Evolutionary conservation across 2,329 filamentous ascomycete genomes (phyloP).

Genomic region (Ramichloridium luteum): DNA sequence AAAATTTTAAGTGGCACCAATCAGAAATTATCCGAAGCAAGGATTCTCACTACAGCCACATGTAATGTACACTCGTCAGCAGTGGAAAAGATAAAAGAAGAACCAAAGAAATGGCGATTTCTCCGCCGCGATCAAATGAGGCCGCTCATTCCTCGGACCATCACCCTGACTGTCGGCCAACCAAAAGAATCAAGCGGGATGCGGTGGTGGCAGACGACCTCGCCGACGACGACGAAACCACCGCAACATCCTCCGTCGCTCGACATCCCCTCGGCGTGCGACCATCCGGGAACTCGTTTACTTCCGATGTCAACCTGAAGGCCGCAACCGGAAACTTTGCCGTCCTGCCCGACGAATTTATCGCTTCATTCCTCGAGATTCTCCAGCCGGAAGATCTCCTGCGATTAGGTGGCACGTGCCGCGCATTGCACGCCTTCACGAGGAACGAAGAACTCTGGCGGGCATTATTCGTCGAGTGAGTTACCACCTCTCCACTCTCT

Average conservation of each 20-base stretch:
- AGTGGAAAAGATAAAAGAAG: no score
- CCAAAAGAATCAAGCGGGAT: constrained; percentile 13
- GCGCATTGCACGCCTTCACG: constrained; percentile 74
- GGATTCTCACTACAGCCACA: no score
- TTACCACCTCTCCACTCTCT: no score
- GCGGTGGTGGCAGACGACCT: constrained; percentile 7
- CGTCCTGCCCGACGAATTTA: constrained; percentile 65
- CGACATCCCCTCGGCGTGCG: constrained; percentile 74
- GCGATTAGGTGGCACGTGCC: constrained; percentile 64
- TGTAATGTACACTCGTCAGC: no score
- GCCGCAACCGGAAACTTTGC: constrained; percentile 52
- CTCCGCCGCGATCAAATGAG: no score
- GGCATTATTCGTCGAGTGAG: constrained; percentile 70
- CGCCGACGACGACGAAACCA: constrained; percentile 23
- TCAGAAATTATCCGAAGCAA: no score
- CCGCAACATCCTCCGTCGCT: constrained; percentile 51
- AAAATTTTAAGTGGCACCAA: no score
- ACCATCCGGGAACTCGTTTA: constrained; percentile 73
- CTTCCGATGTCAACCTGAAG: constrained; percentile 54
- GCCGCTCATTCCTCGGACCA: no score
- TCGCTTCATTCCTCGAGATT: constrained; percentile 62
- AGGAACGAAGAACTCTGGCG: constrained; percentile 84
- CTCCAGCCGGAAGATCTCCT: constrained; percentile 53
- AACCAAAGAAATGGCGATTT: no score
- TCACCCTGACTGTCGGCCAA: no score